Percentiles rank a stretch among this genome's conserved stretches.
phyloP scores from a whole-genome alignment of 2,329 filamentous ascomycete genomes.

The Hysterium pulicare region DNA sequence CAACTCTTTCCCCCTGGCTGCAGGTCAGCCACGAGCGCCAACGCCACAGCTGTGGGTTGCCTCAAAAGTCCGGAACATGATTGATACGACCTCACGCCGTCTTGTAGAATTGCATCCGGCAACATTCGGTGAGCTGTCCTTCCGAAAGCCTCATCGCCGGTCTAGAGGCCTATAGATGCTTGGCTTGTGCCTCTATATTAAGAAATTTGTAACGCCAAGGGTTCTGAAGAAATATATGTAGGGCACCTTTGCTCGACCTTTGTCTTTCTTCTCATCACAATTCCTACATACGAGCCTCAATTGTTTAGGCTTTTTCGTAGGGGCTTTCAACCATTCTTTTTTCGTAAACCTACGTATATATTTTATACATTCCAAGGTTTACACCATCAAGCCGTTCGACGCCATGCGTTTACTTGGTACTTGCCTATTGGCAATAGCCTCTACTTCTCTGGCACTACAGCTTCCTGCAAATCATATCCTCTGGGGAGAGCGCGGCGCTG shows the following conservation, averaged over 20 bases:
- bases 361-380: not conserved
- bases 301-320: not conserved
- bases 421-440: constrained; percentile 15
- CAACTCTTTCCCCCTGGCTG: not conserved
- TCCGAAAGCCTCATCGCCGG: too few species aligned
- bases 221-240: too few species aligned
- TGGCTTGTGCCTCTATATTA: too few species aligned
- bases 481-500: constrained; percentile 17
- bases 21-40: not conserved
- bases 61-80: not conserved
- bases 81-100: not conserved
- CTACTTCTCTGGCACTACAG: constrained; percentile 12
- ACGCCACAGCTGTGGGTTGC: not conserved
- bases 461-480: constrained; percentile 17
- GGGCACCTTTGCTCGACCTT: not conserved
- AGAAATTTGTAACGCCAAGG: too few species aligned
- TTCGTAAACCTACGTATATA: not conserved
- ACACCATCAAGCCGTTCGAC: too few species aligned
- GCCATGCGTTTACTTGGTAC: constrained; percentile 14
- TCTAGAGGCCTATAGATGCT: too few species aligned
- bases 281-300: not conserved
- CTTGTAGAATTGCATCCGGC: too few species aligned
- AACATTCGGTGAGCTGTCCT: too few species aligned
- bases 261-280: not conserved
- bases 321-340: not conserved